Evolutionary conservation across 73 alveolate species (phyloP).

Genomic region (Urostyla sp.): DNA sequence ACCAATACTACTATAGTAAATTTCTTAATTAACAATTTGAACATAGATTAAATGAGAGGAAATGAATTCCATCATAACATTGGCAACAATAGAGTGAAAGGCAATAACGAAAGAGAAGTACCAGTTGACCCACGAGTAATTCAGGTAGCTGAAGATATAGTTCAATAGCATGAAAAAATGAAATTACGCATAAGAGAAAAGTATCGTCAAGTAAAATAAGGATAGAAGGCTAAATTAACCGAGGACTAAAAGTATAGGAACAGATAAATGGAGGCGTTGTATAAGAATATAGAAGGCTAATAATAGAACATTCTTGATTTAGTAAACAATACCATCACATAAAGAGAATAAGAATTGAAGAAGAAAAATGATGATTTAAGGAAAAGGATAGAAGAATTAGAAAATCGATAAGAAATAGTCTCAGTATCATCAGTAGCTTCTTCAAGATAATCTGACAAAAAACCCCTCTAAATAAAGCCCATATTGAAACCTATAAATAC

Average conservation of each 20-base stretch:
- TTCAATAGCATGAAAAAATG: slow-evolving; percentile 24
- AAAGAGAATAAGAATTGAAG: slow-evolving; percentile 35
- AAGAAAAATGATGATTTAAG: slow-evolving; percentile 39
- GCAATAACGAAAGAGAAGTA: slow-evolving; percentile 37
- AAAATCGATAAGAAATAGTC: slow-evolving; percentile 6
- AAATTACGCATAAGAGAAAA: slow-evolving; percentile 32
- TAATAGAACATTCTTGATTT: slow-evolving; percentile 20
- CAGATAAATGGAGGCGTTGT: slow-evolving; percentile 28
- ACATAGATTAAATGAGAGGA: slow-evolving; percentile 29
- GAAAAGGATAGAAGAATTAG: slow-evolving; percentile 23
- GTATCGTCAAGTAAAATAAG: slow-evolving; percentile 21
- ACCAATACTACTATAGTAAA: slow-evolving; percentile 32
- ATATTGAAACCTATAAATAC: background rate
- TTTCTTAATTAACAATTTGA: no score
- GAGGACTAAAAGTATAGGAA: slow-evolving; percentile 45
- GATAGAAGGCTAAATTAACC: slow-evolving; percentile 13
- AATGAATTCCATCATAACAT: slow-evolving; percentile 28
- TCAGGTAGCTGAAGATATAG: slow-evolving; percentile 16
- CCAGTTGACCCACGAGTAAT: slow-evolving; percentile 24
- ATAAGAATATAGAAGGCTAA: slow-evolving; percentile 13
- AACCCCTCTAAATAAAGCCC: background rate
- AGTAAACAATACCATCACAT: slow-evolving; percentile 31
- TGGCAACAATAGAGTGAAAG: slow-evolving; percentile 3
- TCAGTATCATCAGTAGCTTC: no score
- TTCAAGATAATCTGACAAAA: background rate